phyloP scores from a whole-genome alignment of 208 protist species.

The Trypanosomatidae sp. region DNA sequence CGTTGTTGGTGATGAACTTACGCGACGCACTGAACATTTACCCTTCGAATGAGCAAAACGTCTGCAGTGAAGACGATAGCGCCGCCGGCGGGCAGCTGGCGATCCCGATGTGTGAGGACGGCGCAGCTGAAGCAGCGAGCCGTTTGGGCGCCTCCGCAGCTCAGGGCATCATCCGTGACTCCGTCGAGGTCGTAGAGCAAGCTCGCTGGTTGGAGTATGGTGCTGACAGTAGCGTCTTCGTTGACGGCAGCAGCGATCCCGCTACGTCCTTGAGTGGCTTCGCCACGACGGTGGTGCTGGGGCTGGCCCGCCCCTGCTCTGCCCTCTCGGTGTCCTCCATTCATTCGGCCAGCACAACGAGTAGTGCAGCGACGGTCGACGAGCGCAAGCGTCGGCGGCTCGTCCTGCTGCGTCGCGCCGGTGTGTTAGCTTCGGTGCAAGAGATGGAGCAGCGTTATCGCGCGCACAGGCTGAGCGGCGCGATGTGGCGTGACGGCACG shows the following conservation, averaged over 20 bases:
- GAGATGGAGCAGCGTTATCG: constrained; percentile 4
- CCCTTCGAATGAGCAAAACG: background rate
- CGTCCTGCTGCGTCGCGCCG: constrained; percentile 12
- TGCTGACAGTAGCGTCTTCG: background rate
- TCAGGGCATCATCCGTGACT: background rate
- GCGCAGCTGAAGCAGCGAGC: background rate
- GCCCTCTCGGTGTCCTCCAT: background rate
- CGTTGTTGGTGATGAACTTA: constrained; percentile 6
- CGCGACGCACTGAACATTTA: background rate
- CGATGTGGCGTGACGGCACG: background rate
- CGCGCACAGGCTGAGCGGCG: background rate
- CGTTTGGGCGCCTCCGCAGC: background rate
- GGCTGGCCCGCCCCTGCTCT: constrained; percentile 5
- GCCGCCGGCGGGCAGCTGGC: background rate
- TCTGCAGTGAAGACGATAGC: background rate
- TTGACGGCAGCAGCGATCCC: background rate
- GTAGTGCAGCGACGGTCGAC: background rate
- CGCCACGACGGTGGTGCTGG: background rate
- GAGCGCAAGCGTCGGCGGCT: background rate
- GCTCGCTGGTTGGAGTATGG: background rate
- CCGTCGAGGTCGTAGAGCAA: background rate
- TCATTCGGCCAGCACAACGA: background rate
- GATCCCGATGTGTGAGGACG: background rate
- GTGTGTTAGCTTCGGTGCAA: constrained; percentile 4
- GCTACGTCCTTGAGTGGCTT: background rate